Conservation (phyloP, 1,139 yeast genomes). For the Kodamaea sp. region DNA sequence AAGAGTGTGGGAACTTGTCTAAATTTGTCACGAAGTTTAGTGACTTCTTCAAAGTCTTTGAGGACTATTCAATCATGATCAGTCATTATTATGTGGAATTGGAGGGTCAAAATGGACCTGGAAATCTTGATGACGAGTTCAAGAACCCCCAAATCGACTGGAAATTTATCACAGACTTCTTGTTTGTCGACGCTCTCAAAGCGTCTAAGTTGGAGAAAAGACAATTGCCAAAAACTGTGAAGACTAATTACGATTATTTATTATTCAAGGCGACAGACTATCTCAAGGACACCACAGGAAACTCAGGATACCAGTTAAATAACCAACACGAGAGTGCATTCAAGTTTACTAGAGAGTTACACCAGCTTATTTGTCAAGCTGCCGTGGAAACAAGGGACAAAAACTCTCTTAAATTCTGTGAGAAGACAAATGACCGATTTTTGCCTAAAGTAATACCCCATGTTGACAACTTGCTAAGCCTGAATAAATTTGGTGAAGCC, state of each 20-base stretch:
- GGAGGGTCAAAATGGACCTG: conserved; percentile 12
- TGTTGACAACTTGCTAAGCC: conserved; percentile 43
- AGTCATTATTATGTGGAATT: conserved; percentile 36
- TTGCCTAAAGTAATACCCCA: conserved; percentile 48
- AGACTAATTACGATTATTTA: conserved; percentile 38
- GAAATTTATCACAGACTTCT: conserved; percentile 22
- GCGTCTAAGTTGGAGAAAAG: conserved; percentile 35
- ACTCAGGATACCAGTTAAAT: conserved; percentile 8
- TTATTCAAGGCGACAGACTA: conserved; percentile 23
- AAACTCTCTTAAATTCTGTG: conserved; percentile 39
- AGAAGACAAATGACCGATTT: conserved; percentile 29
- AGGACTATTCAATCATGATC: conserved; percentile 42
- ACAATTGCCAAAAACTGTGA: conserved; percentile 24
- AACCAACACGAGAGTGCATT: conserved; percentile 6
- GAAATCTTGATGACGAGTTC: conserved; percentile 17
- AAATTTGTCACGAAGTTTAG: conserved; percentile 42
- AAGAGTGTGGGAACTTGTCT: conserved; percentile 52
- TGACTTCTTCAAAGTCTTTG: conserved; percentile 38
- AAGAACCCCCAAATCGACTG: conserved; percentile 29
- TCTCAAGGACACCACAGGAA: conserved; percentile 10
- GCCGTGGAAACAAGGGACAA: conserved; percentile 33
- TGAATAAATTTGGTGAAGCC: conserved; percentile 48
- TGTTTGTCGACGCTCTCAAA: conserved; percentile 29
- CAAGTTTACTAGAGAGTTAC: conserved; percentile 33
- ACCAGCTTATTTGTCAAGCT: conserved; percentile 50